These are phyloP conservation scores for Toxicodendron radicans DNA, from an alignment of 345 rosid genomes.

Conservation along the genomic window DNA sequence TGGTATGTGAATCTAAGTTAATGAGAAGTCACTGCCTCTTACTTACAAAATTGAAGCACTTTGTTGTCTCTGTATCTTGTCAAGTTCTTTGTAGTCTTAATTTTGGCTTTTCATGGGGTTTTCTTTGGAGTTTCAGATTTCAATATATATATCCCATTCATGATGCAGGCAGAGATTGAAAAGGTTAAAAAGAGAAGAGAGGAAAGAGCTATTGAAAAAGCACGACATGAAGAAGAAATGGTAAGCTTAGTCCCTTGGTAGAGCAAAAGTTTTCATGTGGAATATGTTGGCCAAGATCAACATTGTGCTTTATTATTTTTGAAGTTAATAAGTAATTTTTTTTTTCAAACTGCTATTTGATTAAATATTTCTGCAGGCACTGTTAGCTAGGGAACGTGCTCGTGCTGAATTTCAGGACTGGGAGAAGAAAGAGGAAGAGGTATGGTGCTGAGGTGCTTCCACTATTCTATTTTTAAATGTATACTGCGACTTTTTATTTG, in stretches of 20 bases:
- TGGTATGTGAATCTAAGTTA: conserved; percentile 49
- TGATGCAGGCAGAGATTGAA: conserved; percentile 81
- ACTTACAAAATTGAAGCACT: neutral
- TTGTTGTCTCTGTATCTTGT: neutral
- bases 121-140: neutral
- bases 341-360: neutral
- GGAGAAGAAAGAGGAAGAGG: conserved; percentile 99
- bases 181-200: conserved; percentile 97
- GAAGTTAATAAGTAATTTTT: neutral
- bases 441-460: conserved; percentile 18
- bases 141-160: conserved; percentile 10
- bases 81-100: neutral
- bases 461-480: neutral
- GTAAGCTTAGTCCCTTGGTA: conserved; percentile 36
- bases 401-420: conserved; percentile 96
- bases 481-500: conserved; percentile 1
- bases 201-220: conserved; percentile 90
- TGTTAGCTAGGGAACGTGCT: conserved; percentile 95
- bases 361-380: conserved; percentile 47
- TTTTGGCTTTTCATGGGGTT: neutral
- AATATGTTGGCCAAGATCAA: neutral
- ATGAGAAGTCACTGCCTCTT: neutral
- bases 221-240: conserved; percentile 95
- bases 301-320: conserved; percentile 2
- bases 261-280: neutral